phyloP scores from a whole-genome alignment of 306 rosid genomes.

The Sicyos edulis region DNA sequence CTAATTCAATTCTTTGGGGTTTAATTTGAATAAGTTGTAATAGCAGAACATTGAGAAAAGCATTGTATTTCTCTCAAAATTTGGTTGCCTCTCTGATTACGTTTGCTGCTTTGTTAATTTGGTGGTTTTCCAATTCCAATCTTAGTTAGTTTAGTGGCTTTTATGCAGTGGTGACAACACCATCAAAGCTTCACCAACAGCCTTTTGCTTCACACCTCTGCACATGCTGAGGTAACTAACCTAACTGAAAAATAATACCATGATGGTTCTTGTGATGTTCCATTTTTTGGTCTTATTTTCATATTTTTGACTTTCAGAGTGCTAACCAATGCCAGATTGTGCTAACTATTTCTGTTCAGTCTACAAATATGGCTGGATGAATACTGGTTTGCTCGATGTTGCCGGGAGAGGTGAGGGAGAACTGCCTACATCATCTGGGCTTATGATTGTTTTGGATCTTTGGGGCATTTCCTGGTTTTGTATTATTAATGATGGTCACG shows the following conservation, averaged over 20 bases:
- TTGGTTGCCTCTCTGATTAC: background rate
- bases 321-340: conserved; percentile 8
- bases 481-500: background rate
- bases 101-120: background rate
- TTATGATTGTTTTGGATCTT: conserved; percentile 9
- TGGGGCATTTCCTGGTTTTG: background rate
- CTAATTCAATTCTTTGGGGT: conserved; percentile 12
- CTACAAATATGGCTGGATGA: conserved; percentile 13
- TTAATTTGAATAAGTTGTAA: conserved; percentile 11
- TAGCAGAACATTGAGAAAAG: background rate
- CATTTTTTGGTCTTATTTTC: conserved; percentile 3
- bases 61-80: background rate
- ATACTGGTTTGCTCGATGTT: background rate
- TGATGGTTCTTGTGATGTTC: conserved; percentile 15
- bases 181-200: conserved; percentile 20
- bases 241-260: background rate
- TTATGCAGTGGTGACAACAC: conserved; percentile 23
- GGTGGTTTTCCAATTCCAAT: background rate
- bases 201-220: conserved; percentile 21
- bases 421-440: background rate
- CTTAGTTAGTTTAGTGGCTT: conserved; percentile 20
- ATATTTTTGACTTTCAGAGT: background rate
- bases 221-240: conserved; percentile 25
- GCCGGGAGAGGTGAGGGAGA: conserved; percentile 8
- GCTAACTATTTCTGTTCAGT: conserved; percentile 9